Evolutionary conservation across 2,329 filamentous ascomycete species (phyloP).

Genomic region (Gaeumannomyces sp.): DNA sequence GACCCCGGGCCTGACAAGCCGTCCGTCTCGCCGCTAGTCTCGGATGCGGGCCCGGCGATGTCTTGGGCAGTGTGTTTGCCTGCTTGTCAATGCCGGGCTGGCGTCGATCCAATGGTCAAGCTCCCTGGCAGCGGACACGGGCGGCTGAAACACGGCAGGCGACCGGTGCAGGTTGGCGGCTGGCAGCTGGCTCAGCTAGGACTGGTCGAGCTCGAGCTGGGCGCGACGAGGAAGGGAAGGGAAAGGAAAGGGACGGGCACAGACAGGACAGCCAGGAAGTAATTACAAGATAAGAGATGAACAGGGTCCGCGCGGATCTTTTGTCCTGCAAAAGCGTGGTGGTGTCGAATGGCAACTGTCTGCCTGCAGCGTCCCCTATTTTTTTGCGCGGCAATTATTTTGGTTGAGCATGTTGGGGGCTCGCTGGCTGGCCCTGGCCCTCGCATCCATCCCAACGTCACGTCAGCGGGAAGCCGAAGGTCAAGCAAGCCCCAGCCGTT

Average conservation of each 20-base stretch:
- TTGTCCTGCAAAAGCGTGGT: conserved; percentile 1
- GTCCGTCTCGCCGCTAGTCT: background rate
- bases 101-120: background rate
- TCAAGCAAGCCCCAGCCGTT: background rate
- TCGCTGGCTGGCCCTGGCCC: no score
- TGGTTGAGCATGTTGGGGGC: no score
- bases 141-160: background rate
- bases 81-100: background rate
- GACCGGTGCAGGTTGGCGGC: no score
- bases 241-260: background rate
- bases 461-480: background rate
- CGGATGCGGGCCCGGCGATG: no score
- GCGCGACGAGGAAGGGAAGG: background rate
- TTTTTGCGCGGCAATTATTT: background rate
- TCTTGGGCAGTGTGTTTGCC: background rate
- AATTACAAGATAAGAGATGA: background rate
- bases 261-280: background rate
- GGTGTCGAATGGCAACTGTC: background rate
- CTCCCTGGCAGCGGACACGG: no score
- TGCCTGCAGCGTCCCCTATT: background rate
- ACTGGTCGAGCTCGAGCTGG: no score
- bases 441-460: background rate
- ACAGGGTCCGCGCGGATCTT: background rate
- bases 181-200: no score
- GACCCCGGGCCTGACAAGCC: background rate